Evolutionary conservation across 371 early-diverging fungal species (phyloP), one percentile per base, ranked within the genome.

Genomic region (Mortierella sp.): DNA sequence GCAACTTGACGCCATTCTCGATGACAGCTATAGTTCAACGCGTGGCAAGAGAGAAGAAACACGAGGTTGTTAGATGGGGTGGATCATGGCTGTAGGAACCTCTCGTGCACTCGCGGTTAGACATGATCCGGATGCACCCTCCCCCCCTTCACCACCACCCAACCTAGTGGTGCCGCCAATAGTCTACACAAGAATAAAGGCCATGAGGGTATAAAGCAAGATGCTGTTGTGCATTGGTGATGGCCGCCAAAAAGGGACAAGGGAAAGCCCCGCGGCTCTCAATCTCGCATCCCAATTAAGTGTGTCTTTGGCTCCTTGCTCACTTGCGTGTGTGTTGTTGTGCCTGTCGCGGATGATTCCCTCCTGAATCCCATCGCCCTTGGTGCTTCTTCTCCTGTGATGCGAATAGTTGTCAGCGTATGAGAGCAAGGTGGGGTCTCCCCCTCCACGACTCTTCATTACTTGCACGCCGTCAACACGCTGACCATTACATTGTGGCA

Each of bases 1-100:
- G 82, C 73, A 94, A 85, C 64, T 88, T 90, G 57, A 95, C 93
- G 44, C 92, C 92, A 76, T 92, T 92, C 81, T 95, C 94, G 73
- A 92, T 89, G 66, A 95, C 86, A 55, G 86, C 91, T 91, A 67
- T 28, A 54, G 40, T 10, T 4, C 29, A n/a, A 53, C 10, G 34
- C 4, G 10, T 34, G 34, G 7, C 4, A 34, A 34, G 10, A 34
- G 10, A 34, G 34, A n/a, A n/a, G n/a, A n/a, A n/a, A n/a, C n/a
- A n/a, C n/a, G n/a, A n/a, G 34, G 7, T 34, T 10, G 34, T 34
- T 34, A 34, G 34, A 34, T 34, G 10, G n/a, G n/a, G n/a, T n/a
- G n/a, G n/a, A n/a, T n/a, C n/a, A n/a, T n/a, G n/a, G n/a, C n/a
- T n/a, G n/a, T n/a, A n/a, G n/a, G n/a, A n/a, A n/a, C n/a, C n/a